Evolutionary conservation across 441 rosid genomes (phyloP).

Genomic region (Iberis amara): DNA sequence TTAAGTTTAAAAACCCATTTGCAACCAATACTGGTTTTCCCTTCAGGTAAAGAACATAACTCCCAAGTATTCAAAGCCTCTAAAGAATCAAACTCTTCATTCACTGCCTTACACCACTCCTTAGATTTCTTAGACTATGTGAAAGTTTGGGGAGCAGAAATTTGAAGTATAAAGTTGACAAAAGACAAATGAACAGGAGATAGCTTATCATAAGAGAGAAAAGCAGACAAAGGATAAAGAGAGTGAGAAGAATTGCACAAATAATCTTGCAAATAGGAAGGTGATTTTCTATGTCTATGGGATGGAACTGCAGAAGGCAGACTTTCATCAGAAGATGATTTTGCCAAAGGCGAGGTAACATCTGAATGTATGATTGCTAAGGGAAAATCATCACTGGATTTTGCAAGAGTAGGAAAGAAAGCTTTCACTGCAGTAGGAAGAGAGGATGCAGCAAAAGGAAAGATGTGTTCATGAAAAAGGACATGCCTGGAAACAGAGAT

Average conservation of each 20-base stretch:
- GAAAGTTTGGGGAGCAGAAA: too few relatives aligned
- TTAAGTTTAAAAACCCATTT: too few relatives aligned
- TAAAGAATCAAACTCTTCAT: too few relatives aligned
- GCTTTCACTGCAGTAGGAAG: not conserved
- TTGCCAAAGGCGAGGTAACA: not conserved
- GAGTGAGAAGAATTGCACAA: not conserved
- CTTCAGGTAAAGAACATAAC: too few relatives aligned
- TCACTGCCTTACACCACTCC: too few relatives aligned
- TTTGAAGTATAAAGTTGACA: too few relatives aligned
- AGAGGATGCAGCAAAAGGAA: too few relatives aligned
- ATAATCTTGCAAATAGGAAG: not conserved
- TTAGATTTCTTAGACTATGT: too few relatives aligned
- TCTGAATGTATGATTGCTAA: not conserved
- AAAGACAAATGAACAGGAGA: too few relatives aligned
- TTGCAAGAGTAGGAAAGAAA: not conserved
- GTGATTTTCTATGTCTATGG: not conserved
- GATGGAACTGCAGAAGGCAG: not conserved
- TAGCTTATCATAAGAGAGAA: not conserved
- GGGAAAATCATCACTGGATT: not conserved
- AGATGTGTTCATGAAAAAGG: not conserved
- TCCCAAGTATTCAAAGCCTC: too few relatives aligned
- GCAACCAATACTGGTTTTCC: too few relatives aligned
- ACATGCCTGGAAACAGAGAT: not conserved
- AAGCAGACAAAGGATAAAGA: not conserved
- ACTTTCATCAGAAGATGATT: not conserved